Conservation (phyloP, 2,329 filamentous ascomycete genomes). For the Esteya vermicola region DNA sequence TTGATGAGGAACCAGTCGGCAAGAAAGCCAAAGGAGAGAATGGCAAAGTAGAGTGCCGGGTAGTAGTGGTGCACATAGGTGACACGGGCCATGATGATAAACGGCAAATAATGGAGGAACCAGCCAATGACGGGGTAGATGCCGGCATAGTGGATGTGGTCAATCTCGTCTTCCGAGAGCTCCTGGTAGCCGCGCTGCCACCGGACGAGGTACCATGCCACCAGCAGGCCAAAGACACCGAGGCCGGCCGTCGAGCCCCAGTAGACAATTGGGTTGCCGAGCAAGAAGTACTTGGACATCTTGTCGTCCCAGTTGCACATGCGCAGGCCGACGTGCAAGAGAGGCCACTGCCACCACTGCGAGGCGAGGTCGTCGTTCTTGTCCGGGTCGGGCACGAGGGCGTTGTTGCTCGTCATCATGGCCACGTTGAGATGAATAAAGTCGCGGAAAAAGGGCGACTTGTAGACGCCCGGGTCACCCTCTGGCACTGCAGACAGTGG, state of each 20-base stretch:
- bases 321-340: slow-evolving; percentile 84
- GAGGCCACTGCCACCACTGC: slow-evolving; percentile 96
- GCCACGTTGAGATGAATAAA: slow-evolving; percentile 97
- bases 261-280: slow-evolving; percentile 92
- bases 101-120: slow-evolving; percentile 93
- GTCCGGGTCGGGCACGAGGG: slow-evolving; percentile 89
- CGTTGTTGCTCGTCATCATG: slow-evolving; percentile 99
- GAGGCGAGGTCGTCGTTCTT: slow-evolving; percentile 98
- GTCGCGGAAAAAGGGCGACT: slow-evolving; percentile 92
- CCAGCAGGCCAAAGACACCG: slow-evolving; percentile 54
- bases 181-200: slow-evolving; percentile 94
- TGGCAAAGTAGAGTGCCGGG: slow-evolving; percentile 93
- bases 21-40: slow-evolving; percentile 77
- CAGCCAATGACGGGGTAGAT: slow-evolving; percentile 86
- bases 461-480: slow-evolving; percentile 81
- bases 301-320: slow-evolving; percentile 98
- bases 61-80: slow-evolving; percentile 99
- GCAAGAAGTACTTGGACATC: slow-evolving; percentile 94
- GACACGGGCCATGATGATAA: slow-evolving; percentile 94
- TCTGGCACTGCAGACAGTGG: slow-evolving; percentile 54
- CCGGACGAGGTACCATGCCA: slow-evolving; percentile 75
- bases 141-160: slow-evolving; percentile 88
- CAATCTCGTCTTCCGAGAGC: slow-evolving; percentile 64
- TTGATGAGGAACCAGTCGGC: slow-evolving; percentile 68
- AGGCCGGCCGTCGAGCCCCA: slow-evolving; percentile 82